These are phyloP conservation scores for Voacanga thouarsii DNA, from an alignment of 257 asterid genomes.

Conservation along the genomic window DNA sequence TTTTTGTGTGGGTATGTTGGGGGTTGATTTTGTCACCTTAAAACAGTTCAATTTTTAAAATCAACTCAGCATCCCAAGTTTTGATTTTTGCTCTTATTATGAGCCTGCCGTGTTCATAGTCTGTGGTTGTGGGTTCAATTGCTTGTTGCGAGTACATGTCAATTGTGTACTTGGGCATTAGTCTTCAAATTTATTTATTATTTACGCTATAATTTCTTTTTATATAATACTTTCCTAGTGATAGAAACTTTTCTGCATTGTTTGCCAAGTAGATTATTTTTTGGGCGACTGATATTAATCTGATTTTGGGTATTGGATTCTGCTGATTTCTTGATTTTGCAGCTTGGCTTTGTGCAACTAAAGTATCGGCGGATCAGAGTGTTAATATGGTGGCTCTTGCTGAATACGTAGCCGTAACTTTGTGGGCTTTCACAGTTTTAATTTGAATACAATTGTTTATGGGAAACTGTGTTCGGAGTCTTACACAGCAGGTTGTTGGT, in stretches of 20 bases:
- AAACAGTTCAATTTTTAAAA: background rate
- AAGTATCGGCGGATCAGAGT: background rate
- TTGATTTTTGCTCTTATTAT: background rate
- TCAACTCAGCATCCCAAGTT: background rate
- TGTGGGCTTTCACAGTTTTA: background rate
- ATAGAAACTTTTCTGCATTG: slow-evolving; percentile 6
- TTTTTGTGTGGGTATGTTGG: background rate
- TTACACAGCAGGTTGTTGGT: background rate
- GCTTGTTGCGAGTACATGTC: background rate
- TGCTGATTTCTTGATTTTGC: slow-evolving; percentile 9
- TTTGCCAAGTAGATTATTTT: slow-evolving; percentile 2
- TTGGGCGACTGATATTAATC: background rate
- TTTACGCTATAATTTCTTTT: background rate
- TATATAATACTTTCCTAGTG: background rate
- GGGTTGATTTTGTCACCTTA: background rate
- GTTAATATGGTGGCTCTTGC: background rate
- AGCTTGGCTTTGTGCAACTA: slow-evolving; percentile 7
- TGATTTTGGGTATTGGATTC: background rate
- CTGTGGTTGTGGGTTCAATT: background rate
- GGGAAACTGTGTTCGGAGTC: background rate
- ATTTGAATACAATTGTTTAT: too few relatives aligned
- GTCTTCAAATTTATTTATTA: background rate
- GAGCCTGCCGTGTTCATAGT: too few relatives aligned
- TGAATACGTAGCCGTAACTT: background rate
- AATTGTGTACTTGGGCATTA: background rate